Percentiles rank a stretch among this genome's conserved stretches.
Conservation (phyloP, 805 yeast genomes). For the Suhomyces sp. region DNA sequence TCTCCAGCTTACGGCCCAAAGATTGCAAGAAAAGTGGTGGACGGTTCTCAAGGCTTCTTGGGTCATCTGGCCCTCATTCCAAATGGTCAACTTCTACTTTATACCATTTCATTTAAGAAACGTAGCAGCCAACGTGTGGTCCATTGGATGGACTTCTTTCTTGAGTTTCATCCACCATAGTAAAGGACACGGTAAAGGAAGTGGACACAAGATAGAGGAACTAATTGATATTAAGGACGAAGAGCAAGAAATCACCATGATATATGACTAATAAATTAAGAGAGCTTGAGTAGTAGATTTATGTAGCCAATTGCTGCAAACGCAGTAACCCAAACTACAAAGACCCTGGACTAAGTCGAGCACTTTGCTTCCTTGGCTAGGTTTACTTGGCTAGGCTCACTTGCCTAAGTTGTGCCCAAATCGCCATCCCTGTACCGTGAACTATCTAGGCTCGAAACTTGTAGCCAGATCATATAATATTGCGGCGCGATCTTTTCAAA, state of each 20-base stretch:
- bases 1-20: constrained; percentile 28
- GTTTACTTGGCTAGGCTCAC: not conserved
- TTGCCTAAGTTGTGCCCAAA: not conserved
- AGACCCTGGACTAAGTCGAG: not conserved
- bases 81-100: constrained; percentile 33
- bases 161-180: constrained; percentile 49
- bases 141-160: constrained; percentile 43
- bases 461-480: too few relatives aligned
- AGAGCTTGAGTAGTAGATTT: not conserved
- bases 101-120: constrained; percentile 40
- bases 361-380: not conserved
- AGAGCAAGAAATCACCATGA: constrained; percentile 34
- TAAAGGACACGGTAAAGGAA: constrained; percentile 36
- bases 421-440: not conserved
- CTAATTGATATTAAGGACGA: constrained; percentile 38
- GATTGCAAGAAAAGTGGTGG: constrained; percentile 39
- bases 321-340: not conserved
- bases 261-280: constrained; percentile 15
- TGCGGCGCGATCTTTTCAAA: not conserved
- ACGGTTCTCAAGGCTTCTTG: constrained; percentile 38
- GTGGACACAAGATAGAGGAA: constrained; percentile 36
- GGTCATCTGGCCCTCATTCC: constrained; percentile 43
- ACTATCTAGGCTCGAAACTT: not conserved
- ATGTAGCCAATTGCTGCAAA: not conserved
- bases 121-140: constrained; percentile 37